phyloP scores from a whole-genome alignment of 306 rosid species.

The Hippophae rhamnoides region DNA sequence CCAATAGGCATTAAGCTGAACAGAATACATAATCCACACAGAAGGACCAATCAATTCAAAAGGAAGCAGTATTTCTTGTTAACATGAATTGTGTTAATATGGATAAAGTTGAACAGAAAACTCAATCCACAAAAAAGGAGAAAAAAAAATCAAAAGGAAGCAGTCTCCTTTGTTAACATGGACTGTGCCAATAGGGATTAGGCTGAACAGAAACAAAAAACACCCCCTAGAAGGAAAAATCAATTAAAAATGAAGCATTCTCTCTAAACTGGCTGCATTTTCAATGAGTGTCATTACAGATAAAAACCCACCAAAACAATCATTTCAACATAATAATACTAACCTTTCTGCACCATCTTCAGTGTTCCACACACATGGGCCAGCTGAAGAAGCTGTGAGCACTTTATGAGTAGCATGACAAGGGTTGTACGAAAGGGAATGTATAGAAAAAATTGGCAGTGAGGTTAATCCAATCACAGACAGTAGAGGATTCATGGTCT shows the following conservation, averaged over 20 bases:
- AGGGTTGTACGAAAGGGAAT: conserved; percentile 5
- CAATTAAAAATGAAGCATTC: neutral
- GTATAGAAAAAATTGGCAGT: conserved; percentile 13
- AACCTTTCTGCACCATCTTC: conserved; percentile 7
- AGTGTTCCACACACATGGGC: conserved; percentile 12
- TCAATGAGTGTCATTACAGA: neutral
- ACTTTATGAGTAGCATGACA: conserved; percentile 2
- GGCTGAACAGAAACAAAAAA: no score
- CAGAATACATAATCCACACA: no score
- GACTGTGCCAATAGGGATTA: no score
- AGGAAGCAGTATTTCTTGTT: no score
- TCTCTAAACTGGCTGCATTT: neutral
- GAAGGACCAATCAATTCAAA: no score
- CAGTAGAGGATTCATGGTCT: conserved; percentile 2
- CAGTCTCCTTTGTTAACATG: no score
- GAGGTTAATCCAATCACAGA: conserved; percentile 7
- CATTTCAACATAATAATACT: conserved; percentile 3
- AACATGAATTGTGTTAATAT: no score
- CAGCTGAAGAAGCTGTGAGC: conserved; percentile 14
- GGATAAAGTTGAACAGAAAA: no score
- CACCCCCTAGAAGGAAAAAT: no score
- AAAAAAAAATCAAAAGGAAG: no score
- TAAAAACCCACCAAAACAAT: neutral
- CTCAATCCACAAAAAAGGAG: no score
- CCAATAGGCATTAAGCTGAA: no score